Conservation (phyloP, 2,329 filamentous ascomycete species). For the Aureobasidium sp. region DNA sequence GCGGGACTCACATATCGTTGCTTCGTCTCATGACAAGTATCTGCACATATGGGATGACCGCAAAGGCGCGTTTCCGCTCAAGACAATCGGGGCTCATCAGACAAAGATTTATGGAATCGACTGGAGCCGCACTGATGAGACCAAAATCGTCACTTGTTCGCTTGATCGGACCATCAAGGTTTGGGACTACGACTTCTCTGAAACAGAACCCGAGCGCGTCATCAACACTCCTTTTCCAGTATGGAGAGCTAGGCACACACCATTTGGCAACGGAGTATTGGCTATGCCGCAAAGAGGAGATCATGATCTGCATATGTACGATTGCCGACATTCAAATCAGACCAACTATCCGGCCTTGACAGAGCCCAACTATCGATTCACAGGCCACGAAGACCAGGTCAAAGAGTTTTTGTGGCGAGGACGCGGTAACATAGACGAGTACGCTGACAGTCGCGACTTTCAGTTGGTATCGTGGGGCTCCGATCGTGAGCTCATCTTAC, state of each 20-base stretch:
- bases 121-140: conserved; percentile 74
- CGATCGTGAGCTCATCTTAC: conserved; percentile 73
- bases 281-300: conserved; percentile 91
- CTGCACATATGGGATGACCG: conserved; percentile 87
- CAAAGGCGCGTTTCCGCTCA: conserved; percentile 68
- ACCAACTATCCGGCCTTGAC: conserved; percentile 36
- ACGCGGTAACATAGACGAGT: conserved; percentile 58
- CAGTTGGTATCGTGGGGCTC: conserved; percentile 90
- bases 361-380: conserved; percentile 49
- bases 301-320: conserved; percentile 77
- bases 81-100: conserved; percentile 77
- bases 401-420: conserved; percentile 90
- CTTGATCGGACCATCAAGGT: conserved; percentile 89
- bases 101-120: conserved; percentile 95
- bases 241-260: conserved; percentile 85
- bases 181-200: conserved; percentile 67
- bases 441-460: conserved; percentile 78
- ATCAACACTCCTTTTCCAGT: conserved; percentile 80
- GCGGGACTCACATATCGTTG: conserved; percentile 76
- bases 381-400: conserved; percentile 56
- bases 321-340: conserved; percentile 39
- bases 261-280: conserved; percentile 77
- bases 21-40: conserved; percentile 83
- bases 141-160: conserved; percentile 76
- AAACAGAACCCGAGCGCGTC: conserved; percentile 63